Evolutionary conservation across 2,329 filamentous ascomycete species (phyloP).

Genomic region (Colletotrichum siamense): DNA sequence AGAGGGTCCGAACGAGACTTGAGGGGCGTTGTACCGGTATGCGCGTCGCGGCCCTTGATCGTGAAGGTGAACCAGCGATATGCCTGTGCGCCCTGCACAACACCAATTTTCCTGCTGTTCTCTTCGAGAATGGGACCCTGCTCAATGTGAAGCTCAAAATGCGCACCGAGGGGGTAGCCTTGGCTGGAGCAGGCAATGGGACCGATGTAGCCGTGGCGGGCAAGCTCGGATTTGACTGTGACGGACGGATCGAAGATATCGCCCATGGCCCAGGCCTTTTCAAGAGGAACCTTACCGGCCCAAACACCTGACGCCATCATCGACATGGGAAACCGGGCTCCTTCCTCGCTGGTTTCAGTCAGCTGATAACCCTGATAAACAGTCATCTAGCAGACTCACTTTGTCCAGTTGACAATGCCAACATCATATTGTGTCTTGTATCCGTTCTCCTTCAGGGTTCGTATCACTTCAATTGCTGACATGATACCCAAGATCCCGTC

Average conservation of each 20-base stretch:
- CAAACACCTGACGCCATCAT: constrained; percentile 81
- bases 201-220: constrained; percentile 76
- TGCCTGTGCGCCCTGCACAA: constrained; percentile 76
- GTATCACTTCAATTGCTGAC: constrained; percentile 76
- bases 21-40: constrained; percentile 78
- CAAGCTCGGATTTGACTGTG: constrained; percentile 53
- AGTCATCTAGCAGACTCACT: constrained; percentile 43
- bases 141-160: constrained; percentile 87
- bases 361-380: neutral
- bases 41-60: constrained; percentile 70
- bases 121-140: constrained; percentile 79
- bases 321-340: constrained; percentile 77
- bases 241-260: constrained; percentile 51
- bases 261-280: constrained; percentile 56
- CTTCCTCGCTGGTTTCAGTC: constrained; percentile 67
- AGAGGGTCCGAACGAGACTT: constrained; percentile 71
- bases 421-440: constrained; percentile 74
- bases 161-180: constrained; percentile 66
- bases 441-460: constrained; percentile 68
- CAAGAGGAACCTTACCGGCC: constrained; percentile 70
- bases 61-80: constrained; percentile 77
- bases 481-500: constrained; percentile 80
- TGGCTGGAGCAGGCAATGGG: constrained; percentile 28
- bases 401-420: constrained; percentile 81
- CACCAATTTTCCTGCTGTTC: constrained; percentile 66